Percentiles rank a stretch among this genome's conserved stretches.
Conservation (phyloP, 2,329 filamentous ascomycete species). For the Zelopaecilomyces penicillatus region DNA sequence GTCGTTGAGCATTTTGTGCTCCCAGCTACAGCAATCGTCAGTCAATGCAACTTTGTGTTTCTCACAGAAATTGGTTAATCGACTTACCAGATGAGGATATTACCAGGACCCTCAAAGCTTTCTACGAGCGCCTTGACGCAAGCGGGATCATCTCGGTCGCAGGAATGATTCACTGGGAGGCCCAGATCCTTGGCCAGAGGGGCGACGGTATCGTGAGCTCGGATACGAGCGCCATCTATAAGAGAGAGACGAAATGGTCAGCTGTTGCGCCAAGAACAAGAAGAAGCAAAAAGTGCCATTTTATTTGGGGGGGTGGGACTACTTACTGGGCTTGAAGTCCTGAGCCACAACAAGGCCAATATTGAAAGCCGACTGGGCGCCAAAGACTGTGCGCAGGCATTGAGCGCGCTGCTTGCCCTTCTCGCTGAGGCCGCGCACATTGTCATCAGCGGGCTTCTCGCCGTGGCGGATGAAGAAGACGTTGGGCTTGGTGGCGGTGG, state of each 20-base stretch:
- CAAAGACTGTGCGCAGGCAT: slow-evolving; percentile 51
- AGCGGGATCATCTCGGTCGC: slow-evolving; percentile 44
- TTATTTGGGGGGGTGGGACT: no score
- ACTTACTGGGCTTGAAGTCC: slow-evolving; percentile 37
- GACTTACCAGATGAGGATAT: slow-evolving; percentile 47
- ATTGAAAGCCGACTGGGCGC: slow-evolving; percentile 39
- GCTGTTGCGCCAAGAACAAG: slow-evolving; percentile 16
- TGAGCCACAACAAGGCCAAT: slow-evolving; percentile 53
- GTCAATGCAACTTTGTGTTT: neutral
- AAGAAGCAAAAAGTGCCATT: neutral
- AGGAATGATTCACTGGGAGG: slow-evolving; percentile 45
- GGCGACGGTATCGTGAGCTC: slow-evolving; percentile 48
- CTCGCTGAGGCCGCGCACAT: slow-evolving; percentile 36
- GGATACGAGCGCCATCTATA: slow-evolving; percentile 40
- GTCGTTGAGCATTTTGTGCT: slow-evolving; percentile 44
- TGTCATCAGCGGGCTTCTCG: slow-evolving; percentile 48
- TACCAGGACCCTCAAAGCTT: slow-evolving; percentile 39
- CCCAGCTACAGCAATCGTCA: slow-evolving; percentile 36
- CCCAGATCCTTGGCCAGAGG: slow-evolving; percentile 49
- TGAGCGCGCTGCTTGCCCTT: slow-evolving; percentile 48
- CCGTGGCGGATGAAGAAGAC: slow-evolving; percentile 58
- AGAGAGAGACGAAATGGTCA: no score
- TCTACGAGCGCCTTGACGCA: slow-evolving; percentile 46
- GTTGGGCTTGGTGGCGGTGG: slow-evolving; percentile 27
- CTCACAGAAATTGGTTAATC: neutral